Percentiles rank a stretch among this genome's conserved stretches.
Evolutionary conservation across 2,329 filamentous ascomycete genomes (phyloP).

Genomic region (Colletotrichum simmondsii): DNA sequence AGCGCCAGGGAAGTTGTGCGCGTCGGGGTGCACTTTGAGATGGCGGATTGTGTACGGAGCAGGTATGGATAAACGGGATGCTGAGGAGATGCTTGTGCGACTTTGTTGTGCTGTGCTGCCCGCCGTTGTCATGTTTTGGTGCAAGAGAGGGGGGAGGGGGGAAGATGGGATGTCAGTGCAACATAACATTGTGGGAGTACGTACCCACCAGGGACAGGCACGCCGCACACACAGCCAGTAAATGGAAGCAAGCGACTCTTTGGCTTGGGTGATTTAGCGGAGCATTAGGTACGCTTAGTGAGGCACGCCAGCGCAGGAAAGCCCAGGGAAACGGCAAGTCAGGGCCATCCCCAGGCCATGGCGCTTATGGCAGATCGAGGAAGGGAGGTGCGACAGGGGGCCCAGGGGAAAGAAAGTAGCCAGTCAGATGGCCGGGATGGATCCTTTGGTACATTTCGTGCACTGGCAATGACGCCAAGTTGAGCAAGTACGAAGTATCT

Average conservation of each 20-base stretch:
- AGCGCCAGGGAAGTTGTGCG: conserved; percentile 15
- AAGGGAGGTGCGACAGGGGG: conserved; percentile 29
- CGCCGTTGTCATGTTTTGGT: background rate
- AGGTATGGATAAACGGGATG: conserved; percentile 7
- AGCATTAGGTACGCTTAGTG: background rate
- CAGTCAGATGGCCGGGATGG: conserved; percentile 17
- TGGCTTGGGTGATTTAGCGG: background rate
- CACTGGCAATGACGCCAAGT: conserved; percentile 28
- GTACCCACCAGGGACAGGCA: background rate
- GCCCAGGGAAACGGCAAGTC: conserved; percentile 19
- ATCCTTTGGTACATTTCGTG: no score
- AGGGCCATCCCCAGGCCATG: conserved; percentile 22
- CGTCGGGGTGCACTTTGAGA: background rate
- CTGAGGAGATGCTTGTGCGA: conserved; percentile 18
- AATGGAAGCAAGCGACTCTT: background rate
- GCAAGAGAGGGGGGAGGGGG: background rate
- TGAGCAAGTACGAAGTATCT: conserved; percentile 4
- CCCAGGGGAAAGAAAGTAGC: background rate
- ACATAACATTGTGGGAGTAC: background rate
- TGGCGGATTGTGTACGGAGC: background rate
- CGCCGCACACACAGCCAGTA: no score
- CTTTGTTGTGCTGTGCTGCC: conserved; percentile 5
- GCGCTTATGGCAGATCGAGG: conserved; percentile 33
- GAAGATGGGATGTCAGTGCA: background rate
- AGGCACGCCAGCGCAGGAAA: conserved; percentile 25